Evolutionary conservation across 768 basidiomycete species (phyloP).

Genomic region (Cantharellus anzutake): DNA sequence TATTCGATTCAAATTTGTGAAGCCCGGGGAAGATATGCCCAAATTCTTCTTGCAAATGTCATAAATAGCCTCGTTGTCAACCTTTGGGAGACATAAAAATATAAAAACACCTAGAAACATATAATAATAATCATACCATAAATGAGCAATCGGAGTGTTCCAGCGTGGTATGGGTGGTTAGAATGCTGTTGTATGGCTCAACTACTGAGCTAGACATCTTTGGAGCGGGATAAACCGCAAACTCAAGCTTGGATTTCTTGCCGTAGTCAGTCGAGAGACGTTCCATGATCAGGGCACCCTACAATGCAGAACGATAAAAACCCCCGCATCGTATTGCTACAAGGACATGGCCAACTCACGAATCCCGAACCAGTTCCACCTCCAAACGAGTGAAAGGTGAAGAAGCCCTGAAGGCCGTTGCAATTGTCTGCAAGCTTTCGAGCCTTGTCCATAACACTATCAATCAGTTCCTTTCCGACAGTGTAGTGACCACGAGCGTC

Average conservation of each 20-base stretch:
- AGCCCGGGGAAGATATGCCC: constrained; percentile 66
- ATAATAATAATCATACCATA: constrained; percentile 41
- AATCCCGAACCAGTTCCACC: constrained; percentile 99
- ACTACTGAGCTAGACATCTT: constrained; percentile 91
- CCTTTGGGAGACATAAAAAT: constrained; percentile 24
- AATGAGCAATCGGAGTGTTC: constrained; percentile 99
- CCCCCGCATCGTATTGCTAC: no score
- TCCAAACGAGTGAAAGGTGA: constrained; percentile 99
- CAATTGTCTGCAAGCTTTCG: constrained; percentile 96
- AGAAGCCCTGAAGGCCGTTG: constrained; percentile 96
- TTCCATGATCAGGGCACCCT: constrained; percentile 80
- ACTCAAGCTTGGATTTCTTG: constrained; percentile 98
- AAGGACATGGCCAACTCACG: constrained; percentile 15
- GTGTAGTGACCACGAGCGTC: constrained; percentile 99
- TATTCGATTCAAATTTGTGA: constrained; percentile 85
- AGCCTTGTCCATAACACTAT: constrained; percentile 91
- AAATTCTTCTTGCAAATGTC: constrained; percentile 98
- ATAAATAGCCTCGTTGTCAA: constrained; percentile 98
- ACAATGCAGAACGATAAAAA: background rate
- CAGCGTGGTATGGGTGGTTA: constrained; percentile 96
- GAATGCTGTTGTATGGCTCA: constrained; percentile 80
- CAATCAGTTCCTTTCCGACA: constrained; percentile 95
- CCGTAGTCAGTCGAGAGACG: constrained; percentile 96
- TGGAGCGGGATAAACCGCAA: constrained; percentile 92
- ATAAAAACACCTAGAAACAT: constrained; percentile 1